Evolutionary conservation across 192 early-diverging fungal species (phyloP).

Genomic region (Linnemannia exigua): DNA sequence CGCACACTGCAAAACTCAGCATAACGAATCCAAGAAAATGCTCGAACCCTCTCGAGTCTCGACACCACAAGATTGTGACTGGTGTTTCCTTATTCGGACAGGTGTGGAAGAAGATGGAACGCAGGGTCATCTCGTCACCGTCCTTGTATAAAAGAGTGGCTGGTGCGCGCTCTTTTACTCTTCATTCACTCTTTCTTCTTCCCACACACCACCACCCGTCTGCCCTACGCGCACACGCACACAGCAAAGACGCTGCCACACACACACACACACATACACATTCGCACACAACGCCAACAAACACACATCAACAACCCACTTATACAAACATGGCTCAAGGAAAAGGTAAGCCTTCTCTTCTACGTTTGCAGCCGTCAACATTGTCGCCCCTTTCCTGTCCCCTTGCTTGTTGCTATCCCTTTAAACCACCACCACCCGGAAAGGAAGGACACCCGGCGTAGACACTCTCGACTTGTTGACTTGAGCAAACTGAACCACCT

Average conservation of each 20-base stretch:
- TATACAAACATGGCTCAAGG: conserved; percentile 1
- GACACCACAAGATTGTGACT: too few species aligned
- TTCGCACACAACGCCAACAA: background rate
- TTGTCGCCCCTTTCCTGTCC: background rate
- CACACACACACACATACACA: background rate
- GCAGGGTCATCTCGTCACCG: background rate
- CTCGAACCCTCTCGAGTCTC: too few species aligned
- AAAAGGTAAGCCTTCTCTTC: conserved; percentile 24
- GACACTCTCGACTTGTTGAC: too few species aligned
- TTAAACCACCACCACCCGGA: too few species aligned
- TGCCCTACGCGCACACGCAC: background rate
- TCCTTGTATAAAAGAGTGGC: background rate
- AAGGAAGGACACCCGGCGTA: too few species aligned
- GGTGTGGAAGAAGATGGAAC: background rate
- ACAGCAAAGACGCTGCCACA: too few species aligned
- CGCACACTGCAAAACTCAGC: too few species aligned
- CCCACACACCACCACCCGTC: background rate
- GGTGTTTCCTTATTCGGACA: background rate
- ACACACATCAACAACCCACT: background rate
- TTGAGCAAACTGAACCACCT: too few species aligned
- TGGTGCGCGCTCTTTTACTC: background rate
- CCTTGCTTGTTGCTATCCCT: too few species aligned
- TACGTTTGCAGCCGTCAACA: background rate
- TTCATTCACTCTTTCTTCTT: background rate
- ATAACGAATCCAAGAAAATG: too few species aligned